A percentile compares a stretch with the other conserved stretches of the same genome.
phyloP scores from a whole-genome alignment of 495 filamentous ascomycete genomes.

The Xylaria palmicola region DNA sequence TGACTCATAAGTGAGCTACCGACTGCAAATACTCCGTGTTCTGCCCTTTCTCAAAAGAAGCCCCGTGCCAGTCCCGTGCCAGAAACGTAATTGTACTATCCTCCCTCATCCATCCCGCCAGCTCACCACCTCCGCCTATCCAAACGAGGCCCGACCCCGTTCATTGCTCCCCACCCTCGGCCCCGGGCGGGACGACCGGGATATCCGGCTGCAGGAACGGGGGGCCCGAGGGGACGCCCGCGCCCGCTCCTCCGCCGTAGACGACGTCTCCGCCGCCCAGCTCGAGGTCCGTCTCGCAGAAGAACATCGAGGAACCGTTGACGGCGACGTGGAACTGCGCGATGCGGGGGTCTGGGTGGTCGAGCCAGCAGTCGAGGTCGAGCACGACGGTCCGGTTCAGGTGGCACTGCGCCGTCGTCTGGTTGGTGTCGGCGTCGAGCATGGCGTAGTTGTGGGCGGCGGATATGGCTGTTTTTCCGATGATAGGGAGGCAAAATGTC shows the following conservation, averaged over 20 bases:
- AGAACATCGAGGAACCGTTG: conserved; percentile 16
- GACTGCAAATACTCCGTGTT: no score
- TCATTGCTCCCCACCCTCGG: not conserved
- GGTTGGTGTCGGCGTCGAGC: not conserved
- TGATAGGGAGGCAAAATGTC: no score
- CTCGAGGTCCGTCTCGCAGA: conserved; percentile 7
- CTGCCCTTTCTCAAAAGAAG: no score
- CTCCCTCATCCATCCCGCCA: no score
- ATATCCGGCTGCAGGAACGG: not conserved
- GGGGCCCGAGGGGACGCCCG: no score
- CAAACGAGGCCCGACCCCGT: not conserved
- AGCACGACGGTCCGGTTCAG: not conserved
- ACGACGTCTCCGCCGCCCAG: not conserved
- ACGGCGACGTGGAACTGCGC: not conserved
- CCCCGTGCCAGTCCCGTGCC: no score
- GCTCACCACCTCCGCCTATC: not conserved
- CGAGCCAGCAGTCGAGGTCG: conserved; percentile 8
- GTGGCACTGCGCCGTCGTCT: not conserved
- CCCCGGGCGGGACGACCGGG: not conserved
- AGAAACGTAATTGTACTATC: no score
- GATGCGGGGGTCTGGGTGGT: not conserved
- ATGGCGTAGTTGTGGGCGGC: not conserved
- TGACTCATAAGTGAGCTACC: no score
- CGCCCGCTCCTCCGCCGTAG: no score
- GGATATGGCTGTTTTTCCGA: conserved; percentile 7